A percentile compares a stretch with the other conserved stretches of the same genome.
Evolutionary conservation across 2,329 filamentous ascomycete species (phyloP).

Genomic region (Ophiocordyceps camponoti-saundersi): DNA sequence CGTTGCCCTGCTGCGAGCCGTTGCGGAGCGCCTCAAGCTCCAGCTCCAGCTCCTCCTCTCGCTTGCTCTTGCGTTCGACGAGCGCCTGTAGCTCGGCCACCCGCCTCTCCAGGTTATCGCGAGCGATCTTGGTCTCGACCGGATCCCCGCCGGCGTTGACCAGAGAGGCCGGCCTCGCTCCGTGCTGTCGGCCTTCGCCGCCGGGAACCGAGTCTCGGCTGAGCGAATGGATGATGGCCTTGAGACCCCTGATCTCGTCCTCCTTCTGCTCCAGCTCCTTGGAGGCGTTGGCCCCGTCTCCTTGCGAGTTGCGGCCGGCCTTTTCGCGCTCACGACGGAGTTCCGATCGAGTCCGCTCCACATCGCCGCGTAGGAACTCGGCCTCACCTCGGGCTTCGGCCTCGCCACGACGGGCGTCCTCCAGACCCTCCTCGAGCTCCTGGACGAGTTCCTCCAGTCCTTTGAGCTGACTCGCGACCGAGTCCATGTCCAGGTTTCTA

Average conservation of each 20-base stretch:
- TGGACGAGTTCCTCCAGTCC: slow-evolving; percentile 92
- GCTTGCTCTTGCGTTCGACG: slow-evolving; percentile 52
- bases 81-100: slow-evolving; percentile 60
- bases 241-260: slow-evolving; percentile 90
- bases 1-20: slow-evolving; percentile 13
- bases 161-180: slow-evolving; percentile 15
- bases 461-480: slow-evolving; percentile 79
- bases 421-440: slow-evolving; percentile 88
- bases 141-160: slow-evolving; percentile 10
- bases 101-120: slow-evolving; percentile 61
- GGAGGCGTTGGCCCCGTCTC: slow-evolving; percentile 29
- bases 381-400: slow-evolving; percentile 92
- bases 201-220: slow-evolving; percentile 54
- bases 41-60: slow-evolving; percentile 75
- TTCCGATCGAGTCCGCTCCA: slow-evolving; percentile 79
- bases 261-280: slow-evolving; percentile 88
- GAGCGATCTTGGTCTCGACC: slow-evolving; percentile 14
- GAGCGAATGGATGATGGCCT: slow-evolving; percentile 93
- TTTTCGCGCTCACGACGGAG: slow-evolving; percentile 79
- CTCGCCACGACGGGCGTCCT: slow-evolving; percentile 85
- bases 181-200: slow-evolving; percentile 14
- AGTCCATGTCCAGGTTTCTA: slow-evolving; percentile 75
- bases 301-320: slow-evolving; percentile 22
- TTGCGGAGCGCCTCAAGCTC: slow-evolving; percentile 55
- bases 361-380: slow-evolving; percentile 86